A percentile compares a stretch with the other conserved stretches of the same genome.
These are phyloP conservation scores for Anisodus tanguticus DNA, from an alignment of 257 asterid species.

Conservation along the genomic window DNA sequence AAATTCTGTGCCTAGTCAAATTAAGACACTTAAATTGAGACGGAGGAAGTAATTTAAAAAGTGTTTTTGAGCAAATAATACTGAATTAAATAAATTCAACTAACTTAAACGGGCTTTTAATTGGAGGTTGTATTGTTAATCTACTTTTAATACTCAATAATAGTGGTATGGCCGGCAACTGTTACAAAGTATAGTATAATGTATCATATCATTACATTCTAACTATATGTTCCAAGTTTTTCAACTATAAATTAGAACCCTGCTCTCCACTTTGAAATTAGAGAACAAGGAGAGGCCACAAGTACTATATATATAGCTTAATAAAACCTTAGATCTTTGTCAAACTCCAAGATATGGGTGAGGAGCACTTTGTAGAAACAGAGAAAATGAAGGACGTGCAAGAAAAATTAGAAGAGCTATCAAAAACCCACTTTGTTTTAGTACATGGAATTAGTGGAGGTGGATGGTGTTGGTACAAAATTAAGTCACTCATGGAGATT, in stretches of 20 bases:
- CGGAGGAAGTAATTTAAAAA: background rate
- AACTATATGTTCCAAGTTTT: background rate
- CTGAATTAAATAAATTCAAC: background rate
- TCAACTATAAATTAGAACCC: background rate
- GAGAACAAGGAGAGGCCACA: background rate
- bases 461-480: constrained; percentile 79
- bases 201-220: background rate
- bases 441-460: constrained; percentile 68
- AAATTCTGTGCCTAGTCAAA: too few species aligned
- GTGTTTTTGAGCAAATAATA: background rate
- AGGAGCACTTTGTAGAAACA: constrained; percentile 24
- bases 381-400: background rate
- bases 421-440: constrained; percentile 59
- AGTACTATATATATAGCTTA: background rate
- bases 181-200: constrained; percentile 1
- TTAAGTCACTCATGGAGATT: constrained; percentile 59
- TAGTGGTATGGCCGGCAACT: background rate
- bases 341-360: constrained; percentile 24
- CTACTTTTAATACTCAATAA: background rate
- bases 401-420: background rate
- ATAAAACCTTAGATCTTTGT: background rate
- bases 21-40: background rate
- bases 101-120: background rate
- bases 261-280: constrained; percentile 16
- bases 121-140: background rate